Percentiles rank a stretch among this genome's conserved stretches.
phyloP scores from a whole-genome alignment of 1,284 basidiomycete genomes.

The Ceratobasidium sp. region DNA sequence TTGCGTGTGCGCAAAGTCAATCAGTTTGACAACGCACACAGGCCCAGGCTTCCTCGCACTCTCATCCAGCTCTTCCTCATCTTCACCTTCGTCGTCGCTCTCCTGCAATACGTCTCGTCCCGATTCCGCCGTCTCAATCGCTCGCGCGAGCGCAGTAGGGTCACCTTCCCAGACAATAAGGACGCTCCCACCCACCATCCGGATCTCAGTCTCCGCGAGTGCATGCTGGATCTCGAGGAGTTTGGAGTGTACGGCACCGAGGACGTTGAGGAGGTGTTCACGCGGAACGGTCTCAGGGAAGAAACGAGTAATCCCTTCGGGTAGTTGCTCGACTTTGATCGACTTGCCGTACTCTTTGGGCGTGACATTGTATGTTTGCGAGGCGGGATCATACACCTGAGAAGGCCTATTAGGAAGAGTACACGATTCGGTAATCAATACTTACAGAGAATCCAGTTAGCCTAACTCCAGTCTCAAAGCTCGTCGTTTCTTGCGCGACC shows the following conservation, averaged over 20 bases:
- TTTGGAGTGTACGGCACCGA: slow-evolving; percentile 70
- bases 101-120: slow-evolving; percentile 53
- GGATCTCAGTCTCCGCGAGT: slow-evolving; percentile 73
- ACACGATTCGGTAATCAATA: slow-evolving; percentile 40
- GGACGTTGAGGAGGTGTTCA: slow-evolving; percentile 70
- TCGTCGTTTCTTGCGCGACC: slow-evolving; percentile 80
- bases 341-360: slow-evolving; percentile 87
- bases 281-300: slow-evolving; percentile 77
- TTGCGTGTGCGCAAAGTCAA: slow-evolving; percentile 94
- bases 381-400: slow-evolving; percentile 80
- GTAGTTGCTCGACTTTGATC: slow-evolving; percentile 76
- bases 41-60: slow-evolving; percentile 60
- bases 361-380: slow-evolving; percentile 69
- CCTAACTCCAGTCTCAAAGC: slow-evolving; percentile 79
- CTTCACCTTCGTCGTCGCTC: slow-evolving; percentile 50
- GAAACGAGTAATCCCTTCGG: slow-evolving; percentile 81
- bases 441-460: slow-evolving; percentile 92
- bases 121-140: slow-evolving; percentile 58
- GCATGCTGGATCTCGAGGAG: slow-evolving; percentile 70
- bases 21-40: slow-evolving; percentile 80
- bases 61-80: slow-evolving; percentile 56
- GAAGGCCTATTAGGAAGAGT: neutral
- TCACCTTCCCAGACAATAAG: slow-evolving; percentile 90
- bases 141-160: slow-evolving; percentile 61
- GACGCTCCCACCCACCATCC: slow-evolving; percentile 87